phyloP scores from a whole-genome alignment of 2,329 filamentous ascomycete genomes.

The Zymoseptoria tritici region DNA sequence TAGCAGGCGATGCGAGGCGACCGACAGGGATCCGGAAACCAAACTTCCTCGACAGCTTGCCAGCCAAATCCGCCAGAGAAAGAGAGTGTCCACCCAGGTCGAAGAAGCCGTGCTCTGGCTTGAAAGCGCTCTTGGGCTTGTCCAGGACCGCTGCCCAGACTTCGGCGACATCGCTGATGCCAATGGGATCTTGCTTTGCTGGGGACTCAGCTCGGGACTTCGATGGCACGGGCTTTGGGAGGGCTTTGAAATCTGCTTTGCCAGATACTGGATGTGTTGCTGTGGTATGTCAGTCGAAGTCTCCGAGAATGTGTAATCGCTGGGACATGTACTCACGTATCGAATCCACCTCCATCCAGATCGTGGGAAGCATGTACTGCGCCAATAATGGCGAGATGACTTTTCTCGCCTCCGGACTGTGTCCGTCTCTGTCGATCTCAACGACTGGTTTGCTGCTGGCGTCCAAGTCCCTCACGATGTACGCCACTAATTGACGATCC shows the following conservation, averaged over 20 bases:
- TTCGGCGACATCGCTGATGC: slow-evolving; percentile 59
- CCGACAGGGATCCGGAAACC: slow-evolving; percentile 66
- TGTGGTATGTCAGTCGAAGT: not conserved
- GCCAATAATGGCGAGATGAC: slow-evolving; percentile 60
- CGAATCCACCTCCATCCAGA: slow-evolving; percentile 66
- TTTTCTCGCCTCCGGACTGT: slow-evolving; percentile 61
- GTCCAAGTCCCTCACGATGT: slow-evolving; percentile 62
- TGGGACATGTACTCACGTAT: slow-evolving; percentile 37
- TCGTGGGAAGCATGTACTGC: slow-evolving; percentile 73
- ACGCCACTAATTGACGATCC: slow-evolving; percentile 67
- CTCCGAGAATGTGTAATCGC: too few relatives aligned
- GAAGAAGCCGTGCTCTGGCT: slow-evolving; percentile 68
- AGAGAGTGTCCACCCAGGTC: slow-evolving; percentile 74
- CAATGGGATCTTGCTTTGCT: slow-evolving; percentile 56
- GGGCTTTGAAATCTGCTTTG: slow-evolving; percentile 65
- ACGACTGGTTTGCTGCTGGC: slow-evolving; percentile 51
- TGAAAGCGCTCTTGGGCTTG: slow-evolving; percentile 55
- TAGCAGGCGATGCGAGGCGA: slow-evolving; percentile 63
- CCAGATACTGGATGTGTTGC: slow-evolving; percentile 70
- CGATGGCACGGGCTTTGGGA: slow-evolving; percentile 54
- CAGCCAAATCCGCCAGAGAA: slow-evolving; percentile 68
- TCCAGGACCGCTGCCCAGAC: slow-evolving; percentile 66
- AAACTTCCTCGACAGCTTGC: slow-evolving; percentile 59
- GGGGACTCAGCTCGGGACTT: slow-evolving; percentile 56
- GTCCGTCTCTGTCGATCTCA: slow-evolving; percentile 62